These are phyloP conservation scores for Fusarium sp. DNA, from an alignment of 2,329 filamentous ascomycete genomes.

Conservation along the genomic window DNA sequence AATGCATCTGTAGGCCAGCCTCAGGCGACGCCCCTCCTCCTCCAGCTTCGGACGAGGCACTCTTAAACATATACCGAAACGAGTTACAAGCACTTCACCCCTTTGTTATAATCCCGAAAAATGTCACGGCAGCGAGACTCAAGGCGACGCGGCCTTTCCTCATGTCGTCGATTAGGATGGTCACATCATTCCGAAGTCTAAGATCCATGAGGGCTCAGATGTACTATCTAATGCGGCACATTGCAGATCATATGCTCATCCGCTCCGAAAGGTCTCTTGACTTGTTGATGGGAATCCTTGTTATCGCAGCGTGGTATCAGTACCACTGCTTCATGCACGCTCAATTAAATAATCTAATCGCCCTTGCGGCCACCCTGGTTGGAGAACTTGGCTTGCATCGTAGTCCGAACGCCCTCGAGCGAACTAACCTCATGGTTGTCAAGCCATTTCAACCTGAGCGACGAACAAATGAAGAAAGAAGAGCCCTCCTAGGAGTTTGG, in stretches of 20 bases:
- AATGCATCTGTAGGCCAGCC: constrained; percentile 64
- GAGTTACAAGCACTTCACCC: constrained; percentile 62
- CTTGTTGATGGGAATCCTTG: constrained; percentile 64
- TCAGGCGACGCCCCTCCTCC: constrained; percentile 57
- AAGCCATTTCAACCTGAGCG: constrained; percentile 56
- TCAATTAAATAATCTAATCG: constrained; percentile 67
- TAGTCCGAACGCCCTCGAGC: constrained; percentile 59
- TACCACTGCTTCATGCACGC: constrained; percentile 69
- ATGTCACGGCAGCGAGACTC: constrained; percentile 56
- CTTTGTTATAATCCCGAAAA: constrained; percentile 62
- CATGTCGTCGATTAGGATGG: constrained; percentile 66
- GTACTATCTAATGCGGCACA: constrained; percentile 62
- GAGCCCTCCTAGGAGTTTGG: constrained; percentile 69
- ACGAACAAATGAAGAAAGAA: constrained; percentile 67
- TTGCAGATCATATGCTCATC: constrained; percentile 66
- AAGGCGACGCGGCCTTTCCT: constrained; percentile 62
- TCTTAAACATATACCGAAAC: constrained; percentile 62
- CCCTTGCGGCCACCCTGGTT: constrained; percentile 63
- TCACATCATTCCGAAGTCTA: constrained; percentile 63
- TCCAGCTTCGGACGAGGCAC: constrained; percentile 63
- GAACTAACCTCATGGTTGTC: constrained; percentile 60
- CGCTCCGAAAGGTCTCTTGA: constrained; percentile 67
- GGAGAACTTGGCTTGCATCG: constrained; percentile 64
- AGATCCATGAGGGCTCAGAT: constrained; percentile 66
- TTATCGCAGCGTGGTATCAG: constrained; percentile 68